Conservation (phyloP, 2,329 filamentous ascomycete genomes). For the Pezicula carpinea region DNA sequence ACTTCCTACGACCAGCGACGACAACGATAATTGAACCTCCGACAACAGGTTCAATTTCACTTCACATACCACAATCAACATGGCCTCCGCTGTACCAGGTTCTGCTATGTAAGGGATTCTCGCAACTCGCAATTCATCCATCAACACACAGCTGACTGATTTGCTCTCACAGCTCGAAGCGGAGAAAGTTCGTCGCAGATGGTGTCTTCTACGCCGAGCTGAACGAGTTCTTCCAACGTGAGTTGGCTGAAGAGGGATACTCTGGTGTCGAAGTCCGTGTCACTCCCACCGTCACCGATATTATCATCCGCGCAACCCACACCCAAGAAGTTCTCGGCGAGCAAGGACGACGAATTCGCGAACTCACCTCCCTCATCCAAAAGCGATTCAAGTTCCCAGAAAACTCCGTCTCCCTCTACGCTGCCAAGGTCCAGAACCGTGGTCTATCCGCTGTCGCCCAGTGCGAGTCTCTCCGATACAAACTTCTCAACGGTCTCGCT, state of each 20-base stretch:
- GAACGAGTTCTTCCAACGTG: constrained; percentile 99
- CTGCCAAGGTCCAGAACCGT: constrained; percentile 99
- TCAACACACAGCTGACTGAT: constrained; percentile 9
- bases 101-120: constrained; percentile 30
- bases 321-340: constrained; percentile 99
- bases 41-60: constrained; percentile 22
- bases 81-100: constrained; percentile 33
- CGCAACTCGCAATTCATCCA: not conserved
- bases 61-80: constrained; percentile 25
- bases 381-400: constrained; percentile 99
- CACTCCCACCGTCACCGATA: constrained; percentile 99
- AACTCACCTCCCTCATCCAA: constrained; percentile 99
- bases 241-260: constrained; percentile 99
- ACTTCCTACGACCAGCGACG: constrained; percentile 21
- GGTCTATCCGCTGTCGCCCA: constrained; percentile 99
- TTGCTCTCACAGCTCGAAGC: constrained; percentile 66
- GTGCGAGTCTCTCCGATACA: constrained; percentile 99
- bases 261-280: constrained; percentile 99
- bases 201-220: constrained; percentile 99
- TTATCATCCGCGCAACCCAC: constrained; percentile 99
- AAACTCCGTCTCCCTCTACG: constrained; percentile 99
- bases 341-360: constrained; percentile 99
- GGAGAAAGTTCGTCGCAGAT: constrained; percentile 93
- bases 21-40: constrained; percentile 22
- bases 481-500: constrained; percentile 98